These are phyloP conservation scores for Nidularia pulvinata DNA, from an alignment of 768 basidiomycete genomes.

Conservation along the genomic window DNA sequence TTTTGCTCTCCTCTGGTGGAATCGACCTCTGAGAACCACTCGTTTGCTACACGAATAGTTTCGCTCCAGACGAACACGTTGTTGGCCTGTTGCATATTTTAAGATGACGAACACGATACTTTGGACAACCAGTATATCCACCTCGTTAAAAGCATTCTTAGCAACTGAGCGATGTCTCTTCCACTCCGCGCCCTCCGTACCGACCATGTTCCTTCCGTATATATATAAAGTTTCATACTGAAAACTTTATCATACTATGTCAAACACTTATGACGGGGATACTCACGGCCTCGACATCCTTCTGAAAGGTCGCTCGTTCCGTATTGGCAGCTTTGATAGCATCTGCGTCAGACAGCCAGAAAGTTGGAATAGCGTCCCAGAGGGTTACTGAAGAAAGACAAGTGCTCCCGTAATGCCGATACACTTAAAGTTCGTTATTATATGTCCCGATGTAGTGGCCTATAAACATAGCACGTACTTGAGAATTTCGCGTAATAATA, in stretches of 20 bases:
- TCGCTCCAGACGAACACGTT: conserved; percentile 50
- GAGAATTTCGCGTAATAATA: conserved; percentile 29
- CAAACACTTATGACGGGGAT: not conserved
- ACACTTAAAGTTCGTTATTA: conserved; percentile 21
- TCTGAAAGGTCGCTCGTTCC: conserved; percentile 32
- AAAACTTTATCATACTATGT: not conserved
- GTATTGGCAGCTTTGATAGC: conserved; percentile 31
- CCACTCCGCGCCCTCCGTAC: conserved; percentile 43
- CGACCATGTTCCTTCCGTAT: conserved; percentile 44
- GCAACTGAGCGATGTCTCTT: conserved; percentile 41
- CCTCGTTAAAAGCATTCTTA: conserved; percentile 53
- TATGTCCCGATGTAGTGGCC: not conserved
- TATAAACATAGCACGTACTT: conserved; percentile 17
- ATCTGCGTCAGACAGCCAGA: conserved; percentile 44
- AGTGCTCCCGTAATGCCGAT: conserved; percentile 35
- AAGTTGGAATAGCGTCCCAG: conserved; percentile 21
- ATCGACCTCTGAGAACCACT: conserved; percentile 41
- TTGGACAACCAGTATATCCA: conserved; percentile 3
- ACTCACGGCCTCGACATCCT: conserved; percentile 33
- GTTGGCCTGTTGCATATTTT: conserved; percentile 28
- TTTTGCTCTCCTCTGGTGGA: not conserved
- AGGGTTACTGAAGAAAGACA: conserved; percentile 31
- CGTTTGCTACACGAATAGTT: conserved; percentile 30
- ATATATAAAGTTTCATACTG: conserved; percentile 40
- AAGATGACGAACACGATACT: not conserved